Evolutionary conservation across 2,329 filamentous ascomycete species (phyloP).

Genomic region (Sclerotinia trifoliorum): DNA sequence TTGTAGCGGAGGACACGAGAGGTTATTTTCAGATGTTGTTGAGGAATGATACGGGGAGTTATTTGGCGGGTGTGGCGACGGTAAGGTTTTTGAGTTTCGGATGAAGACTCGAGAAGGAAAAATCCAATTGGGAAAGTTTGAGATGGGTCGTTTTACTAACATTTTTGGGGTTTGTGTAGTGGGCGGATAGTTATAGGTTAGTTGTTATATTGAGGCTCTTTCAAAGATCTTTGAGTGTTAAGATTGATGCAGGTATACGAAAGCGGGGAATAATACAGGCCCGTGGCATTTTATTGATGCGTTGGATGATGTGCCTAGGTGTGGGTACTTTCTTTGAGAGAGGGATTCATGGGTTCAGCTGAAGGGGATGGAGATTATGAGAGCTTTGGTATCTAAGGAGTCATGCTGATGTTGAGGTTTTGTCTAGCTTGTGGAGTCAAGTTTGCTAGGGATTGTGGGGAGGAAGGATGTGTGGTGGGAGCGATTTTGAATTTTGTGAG

Average conservation of each 20-base stretch:
- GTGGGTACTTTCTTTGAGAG: not conserved
- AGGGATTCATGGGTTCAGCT: too few species aligned
- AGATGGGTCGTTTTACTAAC: not conserved
- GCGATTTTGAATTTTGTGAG: constrained; percentile 40
- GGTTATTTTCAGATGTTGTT: constrained; percentile 58
- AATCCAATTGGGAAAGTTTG: too few species aligned
- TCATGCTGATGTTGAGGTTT: not conserved
- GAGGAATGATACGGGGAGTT: constrained; percentile 53
- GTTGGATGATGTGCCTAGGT: constrained; percentile 57
- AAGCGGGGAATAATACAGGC: constrained; percentile 60
- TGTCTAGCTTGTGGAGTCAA: constrained; percentile 53
- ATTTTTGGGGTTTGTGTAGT: constrained; percentile 37
- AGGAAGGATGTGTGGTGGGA: constrained; percentile 59
- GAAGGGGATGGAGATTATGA: not conserved
- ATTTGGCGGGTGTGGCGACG: constrained; percentile 61
- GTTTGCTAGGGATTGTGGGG: constrained; percentile 60
- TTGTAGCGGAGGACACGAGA: constrained; percentile 57
- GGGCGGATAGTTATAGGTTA: constrained; percentile 55
- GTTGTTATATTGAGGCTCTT: too few species aligned
- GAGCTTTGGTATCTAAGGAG: not conserved
- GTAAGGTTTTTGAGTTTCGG: not conserved
- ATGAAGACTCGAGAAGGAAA: not conserved
- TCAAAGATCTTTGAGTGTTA: not conserved
- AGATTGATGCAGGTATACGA: constrained; percentile 53
- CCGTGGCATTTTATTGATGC: constrained; percentile 70